These are phyloP conservation scores for Cladorrhinum samala DNA, from an alignment of 495 filamentous ascomycete genomes.

Conservation along the genomic window DNA sequence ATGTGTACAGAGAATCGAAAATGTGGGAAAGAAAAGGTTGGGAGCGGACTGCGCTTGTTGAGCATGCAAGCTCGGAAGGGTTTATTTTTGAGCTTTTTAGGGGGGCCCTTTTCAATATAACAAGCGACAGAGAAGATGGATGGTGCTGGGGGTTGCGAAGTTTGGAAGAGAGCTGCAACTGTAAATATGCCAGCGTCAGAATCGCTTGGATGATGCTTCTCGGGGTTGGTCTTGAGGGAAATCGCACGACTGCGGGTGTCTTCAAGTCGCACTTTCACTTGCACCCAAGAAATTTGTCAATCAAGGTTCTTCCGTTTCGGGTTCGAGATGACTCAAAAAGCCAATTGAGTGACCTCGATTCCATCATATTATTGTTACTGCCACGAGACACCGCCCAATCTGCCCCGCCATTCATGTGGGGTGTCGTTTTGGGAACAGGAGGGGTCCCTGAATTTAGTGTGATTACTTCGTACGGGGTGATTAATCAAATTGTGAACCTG, in stretches of 20 bases:
- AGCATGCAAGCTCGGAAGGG: slow-evolving; percentile 12
- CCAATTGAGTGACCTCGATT: not conserved
- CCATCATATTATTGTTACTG: not conserved
- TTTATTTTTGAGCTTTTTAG: no score
- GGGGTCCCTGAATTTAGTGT: no score
- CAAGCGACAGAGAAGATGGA: no score
- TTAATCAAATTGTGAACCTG: no score
- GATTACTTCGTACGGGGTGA: no score
- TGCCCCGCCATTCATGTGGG: not conserved
- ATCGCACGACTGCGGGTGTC: no score
- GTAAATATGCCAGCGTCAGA: not conserved
- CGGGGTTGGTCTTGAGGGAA: no score
- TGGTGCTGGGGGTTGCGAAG: not conserved
- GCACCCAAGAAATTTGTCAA: not conserved
- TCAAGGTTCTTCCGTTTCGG: slow-evolving; percentile 1
- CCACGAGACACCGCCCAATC: not conserved
- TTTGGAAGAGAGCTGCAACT: not conserved
- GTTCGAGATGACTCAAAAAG: slow-evolving; percentile 2
- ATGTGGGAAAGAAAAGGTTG: slow-evolving; percentile 13
- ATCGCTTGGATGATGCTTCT: no score
- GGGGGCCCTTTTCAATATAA: no score
- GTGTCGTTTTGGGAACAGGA: no score
- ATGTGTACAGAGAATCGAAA: no score
- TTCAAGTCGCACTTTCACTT: no score
- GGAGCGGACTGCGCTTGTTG: slow-evolving; percentile 21